Conservation (phyloP, 495 filamentous ascomycete genomes). For the Penicillium roqueforti region DNA sequence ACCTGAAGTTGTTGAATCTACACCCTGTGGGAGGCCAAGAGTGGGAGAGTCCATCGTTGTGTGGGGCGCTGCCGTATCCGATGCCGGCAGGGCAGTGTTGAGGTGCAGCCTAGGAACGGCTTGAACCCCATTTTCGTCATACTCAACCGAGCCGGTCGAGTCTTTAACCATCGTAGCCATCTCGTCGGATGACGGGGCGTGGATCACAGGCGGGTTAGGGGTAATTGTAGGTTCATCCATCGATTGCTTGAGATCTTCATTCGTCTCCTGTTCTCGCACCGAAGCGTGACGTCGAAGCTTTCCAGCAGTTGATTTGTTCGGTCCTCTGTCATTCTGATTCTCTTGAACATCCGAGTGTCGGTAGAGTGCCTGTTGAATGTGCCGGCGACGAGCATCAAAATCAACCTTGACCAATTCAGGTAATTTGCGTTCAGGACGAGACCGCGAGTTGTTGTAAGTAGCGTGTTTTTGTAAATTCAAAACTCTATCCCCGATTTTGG, state of each 20-base stretch:
- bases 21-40: constrained; percentile 61
- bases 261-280: constrained; percentile 29
- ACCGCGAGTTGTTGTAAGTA: constrained; percentile 28
- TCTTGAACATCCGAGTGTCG: constrained; percentile 57
- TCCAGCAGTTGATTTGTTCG: constrained; percentile 44
- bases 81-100: constrained; percentile 20
- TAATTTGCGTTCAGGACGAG: constrained; percentile 40
- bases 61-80: constrained; percentile 11
- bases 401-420: constrained; percentile 67
- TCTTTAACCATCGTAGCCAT: constrained; percentile 32
- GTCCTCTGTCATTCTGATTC: constrained; percentile 47
- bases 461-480: constrained; percentile 37
- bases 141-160: neutral
- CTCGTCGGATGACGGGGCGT: constrained; percentile 17
- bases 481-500: constrained; percentile 51
- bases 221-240: constrained; percentile 15
- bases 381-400: constrained; percentile 70
- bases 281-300: constrained; percentile 39
- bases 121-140: constrained; percentile 3
- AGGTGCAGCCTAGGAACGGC: constrained; percentile 28
- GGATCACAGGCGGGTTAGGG: constrained; percentile 27
- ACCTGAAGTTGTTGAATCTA: constrained; percentile 29
- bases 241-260: constrained; percentile 22
- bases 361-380: constrained; percentile 76
- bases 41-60: constrained; percentile 60